Conservation (phyloP, 305 asterid genomes). For the Fraxinus xanthoxyloides region DNA sequence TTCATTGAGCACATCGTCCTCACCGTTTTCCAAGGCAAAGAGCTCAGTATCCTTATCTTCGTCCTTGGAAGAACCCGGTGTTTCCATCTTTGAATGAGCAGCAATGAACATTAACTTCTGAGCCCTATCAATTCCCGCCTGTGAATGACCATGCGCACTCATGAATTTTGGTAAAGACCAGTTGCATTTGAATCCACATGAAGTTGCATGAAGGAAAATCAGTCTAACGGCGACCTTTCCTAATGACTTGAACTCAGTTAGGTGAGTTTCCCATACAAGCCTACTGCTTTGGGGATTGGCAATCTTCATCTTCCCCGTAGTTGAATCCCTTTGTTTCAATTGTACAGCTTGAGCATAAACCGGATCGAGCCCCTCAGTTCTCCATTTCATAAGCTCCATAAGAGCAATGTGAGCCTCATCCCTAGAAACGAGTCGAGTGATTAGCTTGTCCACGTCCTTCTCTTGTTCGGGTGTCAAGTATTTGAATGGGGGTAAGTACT, state of each 20-base stretch:
- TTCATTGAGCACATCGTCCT: slow-evolving; percentile 94
- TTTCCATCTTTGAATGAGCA: slow-evolving; percentile 70
- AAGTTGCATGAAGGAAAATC: slow-evolving; percentile 77
- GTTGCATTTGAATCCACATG: slow-evolving; percentile 62
- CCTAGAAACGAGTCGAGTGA: slow-evolving; percentile 73
- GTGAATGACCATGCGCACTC: slow-evolving; percentile 52
- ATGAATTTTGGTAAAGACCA: slow-evolving; percentile 60
- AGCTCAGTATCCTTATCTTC: slow-evolving; percentile 77
- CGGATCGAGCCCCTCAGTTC: slow-evolving; percentile 92
- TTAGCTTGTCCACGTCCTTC: slow-evolving; percentile 86
- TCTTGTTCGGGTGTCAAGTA: slow-evolving; percentile 82
- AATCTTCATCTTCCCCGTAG: slow-evolving; percentile 74
- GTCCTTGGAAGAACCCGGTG: slow-evolving; percentile 45
- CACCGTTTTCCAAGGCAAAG: slow-evolving; percentile 78
- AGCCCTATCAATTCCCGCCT: slow-evolving; percentile 75
- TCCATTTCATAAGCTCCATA: slow-evolving; percentile 99
- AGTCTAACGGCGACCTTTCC: slow-evolving; percentile 88
- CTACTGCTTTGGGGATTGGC: slow-evolving; percentile 92
- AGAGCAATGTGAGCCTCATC: slow-evolving; percentile 93
- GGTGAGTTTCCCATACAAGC: slow-evolving; percentile 91
- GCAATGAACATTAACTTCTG: slow-evolving; percentile 84
- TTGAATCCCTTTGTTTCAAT: slow-evolving; percentile 72
- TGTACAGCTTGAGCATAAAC: slow-evolving; percentile 95
- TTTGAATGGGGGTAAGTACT: slow-evolving; percentile 89
- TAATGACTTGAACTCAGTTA: slow-evolving; percentile 66